phyloP scores from a whole-genome alignment of 1,284 basidiomycete genomes.

The Fomitopsis betulina region DNA sequence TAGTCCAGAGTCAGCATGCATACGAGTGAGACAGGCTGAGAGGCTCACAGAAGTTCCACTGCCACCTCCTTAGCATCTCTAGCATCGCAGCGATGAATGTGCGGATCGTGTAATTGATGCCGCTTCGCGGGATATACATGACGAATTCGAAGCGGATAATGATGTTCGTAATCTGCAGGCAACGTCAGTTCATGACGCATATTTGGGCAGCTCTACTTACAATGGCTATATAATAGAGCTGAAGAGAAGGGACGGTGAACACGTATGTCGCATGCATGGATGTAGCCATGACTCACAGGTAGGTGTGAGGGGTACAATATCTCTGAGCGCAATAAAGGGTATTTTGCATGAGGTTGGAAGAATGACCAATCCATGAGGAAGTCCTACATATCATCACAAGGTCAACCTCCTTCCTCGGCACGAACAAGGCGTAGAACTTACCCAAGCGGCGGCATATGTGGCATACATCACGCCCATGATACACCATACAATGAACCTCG shows the following conservation, averaged over 20 bases:
- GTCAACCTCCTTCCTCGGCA: background rate
- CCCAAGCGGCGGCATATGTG: slow-evolving; percentile 77
- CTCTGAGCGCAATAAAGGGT: slow-evolving; percentile 72
- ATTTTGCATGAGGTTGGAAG: slow-evolving; percentile 50
- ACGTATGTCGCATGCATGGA: background rate
- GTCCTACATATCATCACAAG: slow-evolving; percentile 42
- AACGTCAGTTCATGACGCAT: background rate
- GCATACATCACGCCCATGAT: slow-evolving; percentile 62
- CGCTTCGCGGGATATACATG: slow-evolving; percentile 62
- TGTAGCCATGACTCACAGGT: slow-evolving; percentile 39
- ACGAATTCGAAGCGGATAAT: slow-evolving; percentile 81
- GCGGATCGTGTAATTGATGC: slow-evolving; percentile 49
- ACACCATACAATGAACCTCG: slow-evolving; percentile 59
- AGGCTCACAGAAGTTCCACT: slow-evolving; percentile 86
- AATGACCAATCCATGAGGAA: slow-evolving; percentile 83
- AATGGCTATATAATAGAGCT: slow-evolving; percentile 75
- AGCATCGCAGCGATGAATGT: slow-evolving; percentile 68
- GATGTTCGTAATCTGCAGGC: slow-evolving; percentile 59
- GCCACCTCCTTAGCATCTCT: slow-evolving; percentile 80
- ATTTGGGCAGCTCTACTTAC: slow-evolving; percentile 35
- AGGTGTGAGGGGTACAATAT: slow-evolving; percentile 64
- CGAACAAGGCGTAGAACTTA: slow-evolving; percentile 30
- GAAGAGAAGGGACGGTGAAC: background rate
- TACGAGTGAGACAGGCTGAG: background rate
- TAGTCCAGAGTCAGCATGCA: background rate